Evolutionary conservation across 306 rosid species (phyloP).

Genomic region (Trifolium pratense): DNA sequence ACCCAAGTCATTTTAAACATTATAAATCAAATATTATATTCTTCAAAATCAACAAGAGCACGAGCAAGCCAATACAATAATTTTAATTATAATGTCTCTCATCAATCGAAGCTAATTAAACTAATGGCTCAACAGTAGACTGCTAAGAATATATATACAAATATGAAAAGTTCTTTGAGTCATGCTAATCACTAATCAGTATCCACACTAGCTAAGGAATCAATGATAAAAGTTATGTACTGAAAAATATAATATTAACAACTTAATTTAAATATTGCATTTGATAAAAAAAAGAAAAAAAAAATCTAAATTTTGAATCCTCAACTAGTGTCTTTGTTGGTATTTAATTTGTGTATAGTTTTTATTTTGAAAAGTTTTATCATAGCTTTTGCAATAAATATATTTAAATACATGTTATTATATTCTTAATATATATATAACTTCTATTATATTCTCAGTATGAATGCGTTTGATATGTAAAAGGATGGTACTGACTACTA

Average conservation of each 20-base stretch:
- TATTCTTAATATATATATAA: too few species aligned
- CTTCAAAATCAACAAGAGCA: conserved; percentile 32
- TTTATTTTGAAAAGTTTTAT: neutral
- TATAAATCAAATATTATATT: neutral
- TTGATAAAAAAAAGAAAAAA: too few species aligned
- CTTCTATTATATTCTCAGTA: too few species aligned
- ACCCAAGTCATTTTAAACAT: conserved; percentile 38
- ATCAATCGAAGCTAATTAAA: conserved; percentile 36
- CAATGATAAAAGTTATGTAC: neutral
- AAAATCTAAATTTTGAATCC: neutral
- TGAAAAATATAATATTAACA: neutral
- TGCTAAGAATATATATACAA: neutral
- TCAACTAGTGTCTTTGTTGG: neutral
- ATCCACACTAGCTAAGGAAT: conserved; percentile 5
- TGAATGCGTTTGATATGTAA: too few species aligned
- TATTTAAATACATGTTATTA: too few species aligned
- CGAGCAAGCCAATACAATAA: conserved; percentile 44
- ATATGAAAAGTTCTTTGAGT: neutral
- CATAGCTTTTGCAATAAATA: neutral
- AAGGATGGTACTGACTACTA: too few species aligned
- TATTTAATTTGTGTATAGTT: neutral
- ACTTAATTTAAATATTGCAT: neutral
- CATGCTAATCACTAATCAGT: conserved; percentile 14
- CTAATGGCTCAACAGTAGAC: neutral
- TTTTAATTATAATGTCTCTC: conserved; percentile 35